Conservation (phyloP, 768 basidiomycete genomes). For the Fomitopsis serialis region DNA sequence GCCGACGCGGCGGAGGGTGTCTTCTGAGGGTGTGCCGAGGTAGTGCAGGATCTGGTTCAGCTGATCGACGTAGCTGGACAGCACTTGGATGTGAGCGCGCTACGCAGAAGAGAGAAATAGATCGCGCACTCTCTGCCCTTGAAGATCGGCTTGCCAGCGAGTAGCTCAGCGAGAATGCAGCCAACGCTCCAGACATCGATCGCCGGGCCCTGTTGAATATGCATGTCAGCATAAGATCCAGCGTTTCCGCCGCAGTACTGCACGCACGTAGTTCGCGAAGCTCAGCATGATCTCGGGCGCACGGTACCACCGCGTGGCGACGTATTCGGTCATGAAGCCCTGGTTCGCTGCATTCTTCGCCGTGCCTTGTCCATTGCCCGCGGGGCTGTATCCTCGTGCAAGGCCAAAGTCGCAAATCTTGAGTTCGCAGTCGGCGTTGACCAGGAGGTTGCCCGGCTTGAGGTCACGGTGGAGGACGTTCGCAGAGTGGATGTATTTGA, state of each 20-base stretch:
- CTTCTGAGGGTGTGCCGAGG: constrained; percentile 96
- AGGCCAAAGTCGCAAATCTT: constrained; percentile 99
- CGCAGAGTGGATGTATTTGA: constrained; percentile 97
- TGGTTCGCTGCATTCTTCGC: constrained; percentile 63
- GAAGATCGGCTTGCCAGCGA: constrained; percentile 93
- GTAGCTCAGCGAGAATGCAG: constrained; percentile 88
- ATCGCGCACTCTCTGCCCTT: constrained; percentile 93
- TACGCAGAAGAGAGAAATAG: neutral
- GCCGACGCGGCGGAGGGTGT: constrained; percentile 92
- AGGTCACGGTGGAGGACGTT: constrained; percentile 97
- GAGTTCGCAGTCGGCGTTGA: constrained; percentile 97
- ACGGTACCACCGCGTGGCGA: constrained; percentile 98
- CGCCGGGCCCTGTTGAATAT: constrained; percentile 57
- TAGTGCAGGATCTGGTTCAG: constrained; percentile 97
- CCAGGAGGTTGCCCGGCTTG: constrained; percentile 91
- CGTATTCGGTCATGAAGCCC: constrained; percentile 99
- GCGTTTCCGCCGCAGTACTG: neutral
- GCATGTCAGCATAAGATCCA: neutral
- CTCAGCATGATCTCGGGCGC: constrained; percentile 99
- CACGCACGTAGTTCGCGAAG: constrained; percentile 86
- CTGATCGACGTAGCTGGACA: constrained; percentile 88
- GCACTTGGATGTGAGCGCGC: constrained; percentile 4
- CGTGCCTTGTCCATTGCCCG: constrained; percentile 56
- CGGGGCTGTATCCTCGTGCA: constrained; percentile 89
- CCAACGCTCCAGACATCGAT: constrained; percentile 98